These are phyloP conservation scores for Eruca vesicaria DNA, from an alignment of 441 rosid genomes.

Conservation along the genomic window DNA sequence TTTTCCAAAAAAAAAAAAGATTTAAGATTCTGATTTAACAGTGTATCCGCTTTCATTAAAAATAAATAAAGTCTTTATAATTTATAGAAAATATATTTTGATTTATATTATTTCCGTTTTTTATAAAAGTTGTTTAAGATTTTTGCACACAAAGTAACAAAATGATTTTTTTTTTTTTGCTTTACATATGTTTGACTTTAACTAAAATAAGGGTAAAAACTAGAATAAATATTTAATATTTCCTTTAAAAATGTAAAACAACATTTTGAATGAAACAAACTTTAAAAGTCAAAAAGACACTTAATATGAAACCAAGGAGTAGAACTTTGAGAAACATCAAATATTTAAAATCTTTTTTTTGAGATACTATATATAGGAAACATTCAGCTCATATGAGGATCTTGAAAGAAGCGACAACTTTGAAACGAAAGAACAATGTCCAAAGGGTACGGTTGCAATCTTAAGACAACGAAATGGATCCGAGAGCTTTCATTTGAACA, in stretches of 20 bases:
- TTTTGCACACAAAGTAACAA: too few relatives aligned
- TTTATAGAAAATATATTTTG: not conserved
- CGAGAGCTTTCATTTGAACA: conserved; percentile 3
- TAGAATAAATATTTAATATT: too few relatives aligned
- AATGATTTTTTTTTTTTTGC: too few relatives aligned
- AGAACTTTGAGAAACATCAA: not conserved
- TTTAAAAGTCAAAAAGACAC: too few relatives aligned
- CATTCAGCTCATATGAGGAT: conserved; percentile 4
- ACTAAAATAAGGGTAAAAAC: too few relatives aligned
- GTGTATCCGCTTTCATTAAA: not conserved
- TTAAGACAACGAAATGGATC: conserved; percentile 9
- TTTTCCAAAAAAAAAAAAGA: too few relatives aligned
- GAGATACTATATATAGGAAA: conserved; percentile 4
- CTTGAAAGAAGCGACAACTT: not conserved
- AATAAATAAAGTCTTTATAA: not conserved
- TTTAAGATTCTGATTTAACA: not conserved
- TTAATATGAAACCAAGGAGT: too few relatives aligned
- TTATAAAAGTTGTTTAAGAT: too few relatives aligned
- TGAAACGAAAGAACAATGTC: conserved; percentile 3
- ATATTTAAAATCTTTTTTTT: not conserved
- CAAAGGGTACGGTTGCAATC: conserved; percentile 24
- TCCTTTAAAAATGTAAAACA: too few relatives aligned
- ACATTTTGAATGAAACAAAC: too few relatives aligned
- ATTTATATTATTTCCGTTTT: too few relatives aligned
- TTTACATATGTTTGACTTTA: too few relatives aligned